Base-by-base conservation (phyloP, 371 early-diverging fungal species). In the Mucor circinelloides region DNA sequence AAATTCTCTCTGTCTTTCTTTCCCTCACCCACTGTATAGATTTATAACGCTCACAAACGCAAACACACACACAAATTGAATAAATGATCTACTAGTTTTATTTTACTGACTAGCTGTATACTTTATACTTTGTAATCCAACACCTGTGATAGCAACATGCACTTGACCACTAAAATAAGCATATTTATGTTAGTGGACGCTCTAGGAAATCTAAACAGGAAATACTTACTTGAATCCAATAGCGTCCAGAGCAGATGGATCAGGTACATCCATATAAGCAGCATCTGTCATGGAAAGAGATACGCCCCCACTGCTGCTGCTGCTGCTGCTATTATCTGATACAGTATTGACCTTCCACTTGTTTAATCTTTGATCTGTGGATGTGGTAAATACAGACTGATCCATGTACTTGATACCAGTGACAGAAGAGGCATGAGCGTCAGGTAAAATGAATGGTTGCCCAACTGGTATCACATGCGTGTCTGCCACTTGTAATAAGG, bases 191-290 rank as follows among this genome's bases (percentile, higher is more conserved):
- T n/a, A n/a, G n/a, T n/a, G n/a, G n/a, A n/a, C n/a, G n/a, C n/a
- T n/a, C n/a, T n/a, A n/a, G n/a, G n/a, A n/a, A n/a, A n/a, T n/a
- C n/a, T n/a, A n/a, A n/a, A n/a, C n/a, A n/a, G n/a, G n/a, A n/a
- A n/a, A n/a, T n/a, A 67, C 73, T 72, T 79, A 79, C 82, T 74
- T 65, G 32, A 58, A 72, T 34, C 56, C 21, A 19, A 72, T 38
- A 28, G 77, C 74, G 67, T 86, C 85, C 77, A 88, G 77, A 1
- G 87, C 77, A 3, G 88, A 88, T 7, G 88, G 87, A 67, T 88
- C 88, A 46, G 88, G 85, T 2, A 88, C 87, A 67, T 88, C 85
- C 30, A 86, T 78, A 67, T 79, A 86, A 13, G 77, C 67, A 3
- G 82, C 74, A 61, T 81, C 75, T 4, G 57, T 48, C 60, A 82